phyloP scores from a whole-genome alignment of 192 early-diverging fungal species.

The Diversispora epigaea region DNA sequence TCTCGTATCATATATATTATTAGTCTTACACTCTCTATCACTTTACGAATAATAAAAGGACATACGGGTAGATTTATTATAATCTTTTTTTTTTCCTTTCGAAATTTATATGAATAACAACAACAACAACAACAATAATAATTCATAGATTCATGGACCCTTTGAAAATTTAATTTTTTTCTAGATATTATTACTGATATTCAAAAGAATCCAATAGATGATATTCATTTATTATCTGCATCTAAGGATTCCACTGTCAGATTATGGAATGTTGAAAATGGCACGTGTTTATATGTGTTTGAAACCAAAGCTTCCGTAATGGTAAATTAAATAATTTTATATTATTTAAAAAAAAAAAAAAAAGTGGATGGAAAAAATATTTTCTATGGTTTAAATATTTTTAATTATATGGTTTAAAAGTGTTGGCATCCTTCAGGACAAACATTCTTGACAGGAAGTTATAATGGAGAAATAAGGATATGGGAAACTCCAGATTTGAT shows the following conservation, averaged over 20 bases:
- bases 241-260: slow-evolving; percentile 72
- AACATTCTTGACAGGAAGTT: slow-evolving; percentile 52
- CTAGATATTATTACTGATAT: slow-evolving; percentile 66
- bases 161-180: too few relatives aligned
- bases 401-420: neutral
- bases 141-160: neutral
- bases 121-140: neutral
- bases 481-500: slow-evolving; percentile 39
- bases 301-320: slow-evolving; percentile 57
- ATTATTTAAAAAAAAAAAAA: too few relatives aligned
- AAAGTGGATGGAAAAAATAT: too few relatives aligned
- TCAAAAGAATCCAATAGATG: slow-evolving; percentile 67
- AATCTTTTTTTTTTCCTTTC: neutral
- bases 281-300: slow-evolving; percentile 63
- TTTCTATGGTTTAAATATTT: too few relatives aligned
- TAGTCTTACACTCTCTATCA: slow-evolving; percentile 14
- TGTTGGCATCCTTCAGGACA: slow-evolving; percentile 67
- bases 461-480: slow-evolving; percentile 44
- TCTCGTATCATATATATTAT: slow-evolving; percentile 23
- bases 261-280: slow-evolving; percentile 72
- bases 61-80: slow-evolving; percentile 8
- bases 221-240: slow-evolving; percentile 66
- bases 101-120: neutral
- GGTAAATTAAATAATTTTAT: slow-evolving; percentile 36
- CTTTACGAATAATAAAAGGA: slow-evolving; percentile 10